phyloP scores from a whole-genome alignment of 306 rosid species.

The Luffa aegyptiaca region DNA sequence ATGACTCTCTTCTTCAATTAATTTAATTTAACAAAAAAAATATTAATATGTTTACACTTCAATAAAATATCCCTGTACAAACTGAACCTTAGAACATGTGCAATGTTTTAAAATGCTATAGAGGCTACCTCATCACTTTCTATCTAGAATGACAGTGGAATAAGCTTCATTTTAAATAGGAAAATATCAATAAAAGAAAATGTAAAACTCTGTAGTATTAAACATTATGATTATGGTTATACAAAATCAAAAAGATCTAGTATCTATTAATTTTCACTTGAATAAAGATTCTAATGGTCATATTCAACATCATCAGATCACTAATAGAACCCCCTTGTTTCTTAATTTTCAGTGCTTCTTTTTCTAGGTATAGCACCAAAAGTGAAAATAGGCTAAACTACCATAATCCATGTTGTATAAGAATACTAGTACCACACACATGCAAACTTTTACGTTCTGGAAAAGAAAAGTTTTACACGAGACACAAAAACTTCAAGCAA shows the following conservation, averaged over 20 bases:
- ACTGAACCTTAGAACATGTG: not conserved
- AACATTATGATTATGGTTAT: not conserved
- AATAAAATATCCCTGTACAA: not conserved
- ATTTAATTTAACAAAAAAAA: not conserved
- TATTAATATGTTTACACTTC: not conserved
- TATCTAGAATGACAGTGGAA: not conserved
- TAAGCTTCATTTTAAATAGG: not conserved
- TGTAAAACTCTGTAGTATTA: not conserved
- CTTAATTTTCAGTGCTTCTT: too few relatives aligned
- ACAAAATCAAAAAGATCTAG: not conserved
- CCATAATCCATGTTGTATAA: too few relatives aligned
- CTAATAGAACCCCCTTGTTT: too few relatives aligned
- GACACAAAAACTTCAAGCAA: not conserved
- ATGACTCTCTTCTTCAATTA: not conserved
- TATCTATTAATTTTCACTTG: too few relatives aligned
- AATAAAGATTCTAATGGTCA: too few relatives aligned
- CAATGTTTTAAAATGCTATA: not conserved
- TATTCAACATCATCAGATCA: too few relatives aligned
- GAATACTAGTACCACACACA: not conserved
- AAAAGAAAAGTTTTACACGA: not conserved
- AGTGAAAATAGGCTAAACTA: too few relatives aligned
- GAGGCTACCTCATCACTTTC: not conserved
- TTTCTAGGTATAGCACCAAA: too few relatives aligned
- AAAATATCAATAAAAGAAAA: not conserved
- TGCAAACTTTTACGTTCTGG: too few relatives aligned